phyloP scores from a whole-genome alignment of 2,329 filamentous ascomycete species.

The Aspergillus tamarii region DNA sequence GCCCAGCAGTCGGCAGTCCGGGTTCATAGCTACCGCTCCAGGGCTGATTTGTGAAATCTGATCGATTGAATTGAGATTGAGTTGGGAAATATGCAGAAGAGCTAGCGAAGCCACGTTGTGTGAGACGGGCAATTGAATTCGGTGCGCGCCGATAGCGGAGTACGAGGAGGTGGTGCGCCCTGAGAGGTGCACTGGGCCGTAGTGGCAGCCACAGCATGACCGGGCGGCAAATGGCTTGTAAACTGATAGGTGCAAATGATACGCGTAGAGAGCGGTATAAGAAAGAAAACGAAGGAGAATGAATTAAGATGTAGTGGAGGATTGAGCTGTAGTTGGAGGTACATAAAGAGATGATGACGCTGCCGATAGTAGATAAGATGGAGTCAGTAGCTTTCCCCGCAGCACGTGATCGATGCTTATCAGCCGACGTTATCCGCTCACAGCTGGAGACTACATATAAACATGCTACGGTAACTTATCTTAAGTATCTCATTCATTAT shows the following conservation, averaged over 20 bases:
- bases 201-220: constrained; percentile 39
- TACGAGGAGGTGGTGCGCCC: constrained; percentile 24
- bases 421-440: constrained; percentile 18
- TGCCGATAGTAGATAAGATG: constrained; percentile 23
- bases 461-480: neutral
- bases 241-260: neutral
- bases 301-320: neutral
- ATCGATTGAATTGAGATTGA: constrained; percentile 58
- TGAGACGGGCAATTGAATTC: constrained; percentile 9
- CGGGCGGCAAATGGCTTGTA: constrained; percentile 14
- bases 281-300: neutral
- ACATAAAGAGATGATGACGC: constrained; percentile 5
- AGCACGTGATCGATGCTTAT: constrained; percentile 26
- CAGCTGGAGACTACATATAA: neutral
- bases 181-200: constrained; percentile 27
- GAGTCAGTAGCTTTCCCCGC: constrained; percentile 27
- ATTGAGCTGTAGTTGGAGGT: constrained; percentile 3
- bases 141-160: constrained; percentile 28
- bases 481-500: neutral
- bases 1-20: constrained; percentile 63
- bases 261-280: neutral
- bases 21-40: constrained; percentile 67
- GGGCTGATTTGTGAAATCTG: constrained; percentile 65
- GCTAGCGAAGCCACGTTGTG: constrained; percentile 28
- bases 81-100: constrained; percentile 43